Evolutionary conservation across 345 rosid genomes (phyloP).

Genomic region (Anastatica hierochuntica): DNA sequence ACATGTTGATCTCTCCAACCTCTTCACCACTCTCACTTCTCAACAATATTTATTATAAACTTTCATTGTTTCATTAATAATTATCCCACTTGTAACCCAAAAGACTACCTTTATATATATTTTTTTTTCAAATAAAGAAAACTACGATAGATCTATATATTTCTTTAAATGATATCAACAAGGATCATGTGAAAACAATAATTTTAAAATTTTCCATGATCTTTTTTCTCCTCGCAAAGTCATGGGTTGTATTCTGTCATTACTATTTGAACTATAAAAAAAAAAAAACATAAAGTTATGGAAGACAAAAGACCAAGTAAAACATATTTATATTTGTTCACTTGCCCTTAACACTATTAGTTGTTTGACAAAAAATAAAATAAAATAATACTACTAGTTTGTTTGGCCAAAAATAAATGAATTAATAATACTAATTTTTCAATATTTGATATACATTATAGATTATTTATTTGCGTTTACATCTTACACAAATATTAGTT

Average conservation of each 20-base stretch:
- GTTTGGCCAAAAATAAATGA: too few relatives aligned
- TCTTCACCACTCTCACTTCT: constrained; percentile 5
- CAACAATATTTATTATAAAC: constrained; percentile 1
- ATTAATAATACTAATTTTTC: too few relatives aligned
- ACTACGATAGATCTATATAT: not conserved
- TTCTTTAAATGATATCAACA: constrained; percentile 13
- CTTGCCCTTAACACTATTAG: too few relatives aligned
- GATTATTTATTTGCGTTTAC: too few relatives aligned
- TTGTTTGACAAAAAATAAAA: too few relatives aligned
- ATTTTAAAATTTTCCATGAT: not conserved
- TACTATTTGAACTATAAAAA: not conserved
- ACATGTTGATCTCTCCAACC: constrained; percentile 2
- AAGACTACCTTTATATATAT: not conserved
- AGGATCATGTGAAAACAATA: constrained; percentile 20
- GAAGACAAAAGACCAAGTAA: not conserved
- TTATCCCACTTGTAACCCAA: constrained; percentile 15
- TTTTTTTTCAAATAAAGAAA: not conserved
- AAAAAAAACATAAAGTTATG: not conserved
- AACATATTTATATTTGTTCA: not conserved
- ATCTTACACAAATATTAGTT: too few relatives aligned
- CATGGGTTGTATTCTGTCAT: not conserved
- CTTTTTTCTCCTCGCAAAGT: not conserved
- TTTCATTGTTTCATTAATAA: constrained; percentile 5
- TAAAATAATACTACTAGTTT: too few relatives aligned
- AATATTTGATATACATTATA: too few relatives aligned